Evolutionary conservation across 345 rosid genomes (phyloP).

Genomic region (Syzygium grande): DNA sequence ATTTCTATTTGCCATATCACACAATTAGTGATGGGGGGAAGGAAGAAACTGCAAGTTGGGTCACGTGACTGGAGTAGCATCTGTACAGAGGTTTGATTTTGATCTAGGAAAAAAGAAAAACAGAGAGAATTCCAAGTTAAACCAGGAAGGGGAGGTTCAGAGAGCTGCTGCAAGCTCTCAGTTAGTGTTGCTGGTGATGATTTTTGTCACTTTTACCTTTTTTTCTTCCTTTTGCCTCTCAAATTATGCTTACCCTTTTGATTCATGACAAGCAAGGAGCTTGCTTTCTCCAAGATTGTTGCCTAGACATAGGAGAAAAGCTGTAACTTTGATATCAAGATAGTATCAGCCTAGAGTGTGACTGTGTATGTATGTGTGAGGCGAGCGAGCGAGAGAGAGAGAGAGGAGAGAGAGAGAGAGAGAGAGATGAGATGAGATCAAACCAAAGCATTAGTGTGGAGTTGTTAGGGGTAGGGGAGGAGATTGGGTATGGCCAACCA

Average conservation of each 20-base stretch:
- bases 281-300: not conserved
- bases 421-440: not conserved
- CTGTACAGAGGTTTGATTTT: not conserved
- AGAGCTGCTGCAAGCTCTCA: not conserved
- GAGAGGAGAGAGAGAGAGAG: not conserved
- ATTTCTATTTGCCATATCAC: not conserved
- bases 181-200: not conserved
- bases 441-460: constrained; percentile 2
- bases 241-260: not conserved
- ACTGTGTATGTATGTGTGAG: not conserved
- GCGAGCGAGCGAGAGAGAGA: not conserved
- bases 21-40: not conserved
- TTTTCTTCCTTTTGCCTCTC: not conserved
- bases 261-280: not conserved
- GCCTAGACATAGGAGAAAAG: not conserved
- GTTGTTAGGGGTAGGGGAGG: constrained; percentile 1
- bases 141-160: not conserved
- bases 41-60: not conserved
- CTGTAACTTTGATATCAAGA: not conserved
- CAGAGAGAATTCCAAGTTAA: not conserved
- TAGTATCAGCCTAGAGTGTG: not conserved
- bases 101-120: not conserved
- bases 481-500: constrained; percentile 23
- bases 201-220: not conserved
- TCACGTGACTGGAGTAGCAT: not conserved